phyloP scores from a whole-genome alignment of 2,329 filamentous ascomycete species.

The Cladosporium halotolerans region DNA sequence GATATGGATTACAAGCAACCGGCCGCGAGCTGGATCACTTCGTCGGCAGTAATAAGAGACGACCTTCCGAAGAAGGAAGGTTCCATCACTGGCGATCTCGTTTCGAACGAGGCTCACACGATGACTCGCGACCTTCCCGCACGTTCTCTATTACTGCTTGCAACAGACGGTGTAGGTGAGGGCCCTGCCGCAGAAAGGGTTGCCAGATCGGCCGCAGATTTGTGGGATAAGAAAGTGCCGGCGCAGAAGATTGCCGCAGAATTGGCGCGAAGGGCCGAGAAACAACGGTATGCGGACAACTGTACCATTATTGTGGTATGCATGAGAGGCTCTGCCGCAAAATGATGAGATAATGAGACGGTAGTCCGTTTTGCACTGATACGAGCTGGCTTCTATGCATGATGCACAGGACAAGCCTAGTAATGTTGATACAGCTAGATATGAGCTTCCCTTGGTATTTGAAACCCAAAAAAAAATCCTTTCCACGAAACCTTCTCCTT shows the following conservation, averaged over 20 bases:
- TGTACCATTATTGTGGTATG: slow-evolving; percentile 4
- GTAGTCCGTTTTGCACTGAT: no score
- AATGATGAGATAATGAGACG: not conserved
- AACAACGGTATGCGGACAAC: slow-evolving; percentile 5
- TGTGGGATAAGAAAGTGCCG: slow-evolving; percentile 9
- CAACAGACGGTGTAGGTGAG: slow-evolving; percentile 8
- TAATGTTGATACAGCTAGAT: no score
- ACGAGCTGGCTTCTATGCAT: no score
- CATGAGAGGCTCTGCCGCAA: not conserved
- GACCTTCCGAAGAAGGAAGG: slow-evolving; percentile 7
- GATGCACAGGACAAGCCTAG: no score
- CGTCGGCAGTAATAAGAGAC: slow-evolving; percentile 1
- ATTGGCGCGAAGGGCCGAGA: slow-evolving; percentile 4
- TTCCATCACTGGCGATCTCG: slow-evolving; percentile 7
- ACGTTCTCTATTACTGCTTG: not conserved
- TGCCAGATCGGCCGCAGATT: not conserved
- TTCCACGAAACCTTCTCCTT: no score
- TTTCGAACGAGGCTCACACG: slow-evolving; percentile 9
- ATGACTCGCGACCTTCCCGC: not conserved
- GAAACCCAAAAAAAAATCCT: no score
- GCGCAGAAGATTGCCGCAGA: slow-evolving; percentile 7
- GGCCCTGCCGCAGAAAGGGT: not conserved
- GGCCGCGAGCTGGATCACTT: slow-evolving; percentile 7
- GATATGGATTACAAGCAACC: slow-evolving; percentile 9
- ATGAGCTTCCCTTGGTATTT: no score